Conservation (phyloP, 805 yeast genomes). For the Spathaspora gorwiae region DNA sequence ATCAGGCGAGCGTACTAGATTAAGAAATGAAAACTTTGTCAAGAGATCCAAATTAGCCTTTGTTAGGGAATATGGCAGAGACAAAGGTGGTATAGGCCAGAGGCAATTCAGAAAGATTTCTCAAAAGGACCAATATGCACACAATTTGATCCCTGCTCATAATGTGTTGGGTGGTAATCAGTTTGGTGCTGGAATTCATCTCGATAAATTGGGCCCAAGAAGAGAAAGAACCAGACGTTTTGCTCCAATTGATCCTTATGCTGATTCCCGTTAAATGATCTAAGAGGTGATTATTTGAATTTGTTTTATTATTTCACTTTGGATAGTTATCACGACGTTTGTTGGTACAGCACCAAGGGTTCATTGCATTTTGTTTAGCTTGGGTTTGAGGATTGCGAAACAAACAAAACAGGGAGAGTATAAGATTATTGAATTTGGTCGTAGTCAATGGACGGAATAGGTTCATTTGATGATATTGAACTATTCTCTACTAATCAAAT, state of each 20-base stretch:
- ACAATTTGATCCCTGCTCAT: conserved; percentile 35
- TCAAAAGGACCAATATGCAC: conserved; percentile 17
- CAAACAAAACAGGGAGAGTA: no score
- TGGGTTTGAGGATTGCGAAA: no score
- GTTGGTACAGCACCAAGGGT: no score
- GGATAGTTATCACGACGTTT: no score
- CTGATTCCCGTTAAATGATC: background rate
- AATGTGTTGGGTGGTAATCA: conserved; percentile 39
- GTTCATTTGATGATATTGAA: no score
- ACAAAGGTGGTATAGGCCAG: conserved; percentile 44
- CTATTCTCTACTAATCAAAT: no score
- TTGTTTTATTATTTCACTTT: no score
- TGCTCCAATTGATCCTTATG: conserved; percentile 26
- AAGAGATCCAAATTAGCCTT: conserved; percentile 40
- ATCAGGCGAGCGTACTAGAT: conserved; percentile 25
- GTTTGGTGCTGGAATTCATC: conserved; percentile 42
- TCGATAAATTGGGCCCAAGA: conserved; percentile 42
- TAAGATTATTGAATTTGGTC: no score
- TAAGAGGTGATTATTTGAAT: no score
- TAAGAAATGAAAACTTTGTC: conserved; percentile 34
- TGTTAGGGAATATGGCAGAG: conserved; percentile 37
- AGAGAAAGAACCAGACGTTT: conserved; percentile 36
- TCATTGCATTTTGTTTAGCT: no score
- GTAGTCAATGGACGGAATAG: no score
- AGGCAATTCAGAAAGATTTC: conserved; percentile 25